Conservation (phyloP, 495 filamentous ascomycete species). For the Podospora pseudopauciseta region DNA sequence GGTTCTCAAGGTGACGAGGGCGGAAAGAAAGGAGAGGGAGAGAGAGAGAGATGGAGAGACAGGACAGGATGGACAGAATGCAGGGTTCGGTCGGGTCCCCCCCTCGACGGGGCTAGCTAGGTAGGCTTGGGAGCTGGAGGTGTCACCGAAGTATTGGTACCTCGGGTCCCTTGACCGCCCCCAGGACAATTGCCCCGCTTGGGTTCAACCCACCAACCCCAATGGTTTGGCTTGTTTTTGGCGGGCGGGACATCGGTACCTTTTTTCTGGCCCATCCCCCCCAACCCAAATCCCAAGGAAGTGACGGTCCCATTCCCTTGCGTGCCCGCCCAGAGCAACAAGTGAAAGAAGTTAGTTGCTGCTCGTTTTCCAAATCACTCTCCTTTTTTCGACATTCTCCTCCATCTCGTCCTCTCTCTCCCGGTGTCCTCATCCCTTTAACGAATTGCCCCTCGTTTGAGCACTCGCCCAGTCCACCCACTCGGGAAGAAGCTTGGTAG, state of each 20-base stretch:
- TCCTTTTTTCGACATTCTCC: conserved; percentile 16
- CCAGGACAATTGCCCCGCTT: conserved; percentile 27
- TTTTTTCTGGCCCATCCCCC: conserved; percentile 23
- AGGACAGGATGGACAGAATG: neutral
- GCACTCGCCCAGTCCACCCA: conserved; percentile 1
- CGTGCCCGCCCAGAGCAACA: conserved; percentile 1
- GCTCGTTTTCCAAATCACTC: conserved; percentile 2
- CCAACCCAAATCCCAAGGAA: conserved; percentile 19
- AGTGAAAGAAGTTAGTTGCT: neutral
- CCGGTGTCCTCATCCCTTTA: conserved; percentile 6
- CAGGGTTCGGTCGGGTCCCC: conserved; percentile 5
- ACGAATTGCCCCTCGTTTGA: conserved; percentile 24
- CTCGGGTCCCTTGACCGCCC: conserved; percentile 29
- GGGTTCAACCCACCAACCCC: conserved; percentile 26
- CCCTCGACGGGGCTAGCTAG: neutral
- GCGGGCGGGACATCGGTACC: conserved; percentile 26
- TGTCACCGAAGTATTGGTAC: conserved; percentile 31
- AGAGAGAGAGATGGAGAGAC: neutral
- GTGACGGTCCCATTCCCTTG: conserved; percentile 15
- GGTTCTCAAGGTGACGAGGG: neutral
- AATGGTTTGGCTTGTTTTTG: conserved; percentile 22
- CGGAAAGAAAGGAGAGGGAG: neutral
- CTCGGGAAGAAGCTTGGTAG: conserved; percentile 2
- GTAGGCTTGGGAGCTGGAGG: neutral
- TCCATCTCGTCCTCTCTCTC: conserved; percentile 3